Base-by-base conservation (phyloP, 2,329 filamentous ascomycete species). In the Neonectria ditissima region DNA sequence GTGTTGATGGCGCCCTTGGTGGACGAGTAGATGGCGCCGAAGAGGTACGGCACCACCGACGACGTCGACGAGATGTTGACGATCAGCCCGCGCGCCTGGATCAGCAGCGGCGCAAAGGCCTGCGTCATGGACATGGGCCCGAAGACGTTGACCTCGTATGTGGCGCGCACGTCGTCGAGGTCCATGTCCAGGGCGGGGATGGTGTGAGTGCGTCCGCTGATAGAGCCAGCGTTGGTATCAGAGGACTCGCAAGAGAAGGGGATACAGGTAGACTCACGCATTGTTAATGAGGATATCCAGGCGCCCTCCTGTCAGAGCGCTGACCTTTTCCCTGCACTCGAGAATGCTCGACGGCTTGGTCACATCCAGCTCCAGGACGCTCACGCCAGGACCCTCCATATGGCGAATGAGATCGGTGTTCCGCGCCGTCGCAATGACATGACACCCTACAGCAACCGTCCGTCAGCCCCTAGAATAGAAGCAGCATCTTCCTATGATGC, bases 261-360 rank as follows among this genome's bases (percentile, higher is more conserved):
- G 18, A 43, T 11, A 18, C 13, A 22, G 14, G 26, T n/a, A 37
- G 10, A 28, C 81, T 65, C 66, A 87, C 84, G 86, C 86, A 64
- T 89, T 89, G 76, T 88, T 89, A 52, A 89, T 81, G 18, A 89
- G 83, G 48, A 88, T 82, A 66, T 89, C 86, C 5, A 89, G 81
- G 50, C 77, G 83, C 14, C 86, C 86, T 9, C 80, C 80, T 2
- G 84, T 87, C 50, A 87, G 75, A 13, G 79, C 72, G 11, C 77
- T 69, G 13, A 88, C 83, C 55, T 83, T 78, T 3, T 77, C 77
- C 59, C 81, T 82, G 69, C 83, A 85, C 44, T 74, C 73, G 18
- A 78, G 79, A 73, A 89, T 85, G 66, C 84, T 87, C 24, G 81
- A 79, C 18, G 77, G 71, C 20, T 81, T 79, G 28, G 85, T 87